Base-by-base conservation (phyloP, 2,329 filamentous ascomycete species). In the Ophiostoma novo-ulmi region DNA sequence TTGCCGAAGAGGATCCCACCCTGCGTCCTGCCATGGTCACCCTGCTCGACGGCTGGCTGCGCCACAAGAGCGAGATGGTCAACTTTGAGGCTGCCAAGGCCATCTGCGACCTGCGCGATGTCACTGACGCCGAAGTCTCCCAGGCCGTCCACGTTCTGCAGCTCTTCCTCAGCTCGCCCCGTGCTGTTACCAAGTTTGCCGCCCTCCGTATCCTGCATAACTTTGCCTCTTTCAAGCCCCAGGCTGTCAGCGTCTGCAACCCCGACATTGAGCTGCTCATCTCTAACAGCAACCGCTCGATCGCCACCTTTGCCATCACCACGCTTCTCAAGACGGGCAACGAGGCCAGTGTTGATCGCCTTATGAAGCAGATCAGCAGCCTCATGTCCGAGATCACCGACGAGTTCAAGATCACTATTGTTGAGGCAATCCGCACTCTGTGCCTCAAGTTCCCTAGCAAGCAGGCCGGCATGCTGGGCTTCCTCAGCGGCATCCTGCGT, bases 401-500 rank as follows among this genome's bases (percentile, higher is more conserved):
- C 78, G 95, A 99, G 80, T 99, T 99, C 85, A 99, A 98, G 85
- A 97, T 99, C 75, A 99, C 95, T n/a, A 97, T 99, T 77, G 94
- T 99, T 63, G 95, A 99, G 80, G 95, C 95, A 61, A 97, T 99
- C 78, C 91, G 95, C 73, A 98, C 95, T 3, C 83, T 99, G 58
- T 98, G 94, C 79, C 85, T 99, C 76, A 99, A 99, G 82, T 99
- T 99, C 83, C 95, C 95, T 44, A 94, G 88, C 82, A 99, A 99
- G 83, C 95, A 99, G 82, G 94, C 94, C 66, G 94, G 93, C 73
- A 98, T 99, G 94, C 89, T 99, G 69, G 89, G 92, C 68, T 99
- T 99, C 88, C 87, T 99, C 67, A 97, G 94, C 77, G 92, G 94
- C n/a, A 97, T 98, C 71, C 84, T 99, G 69, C 89, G 95, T 38